Evolutionary conservation across 208 protist genomes (phyloP), one percentile per base, ranked within the genome.

Genomic region (Blastocrithidia nonstop): DNA sequence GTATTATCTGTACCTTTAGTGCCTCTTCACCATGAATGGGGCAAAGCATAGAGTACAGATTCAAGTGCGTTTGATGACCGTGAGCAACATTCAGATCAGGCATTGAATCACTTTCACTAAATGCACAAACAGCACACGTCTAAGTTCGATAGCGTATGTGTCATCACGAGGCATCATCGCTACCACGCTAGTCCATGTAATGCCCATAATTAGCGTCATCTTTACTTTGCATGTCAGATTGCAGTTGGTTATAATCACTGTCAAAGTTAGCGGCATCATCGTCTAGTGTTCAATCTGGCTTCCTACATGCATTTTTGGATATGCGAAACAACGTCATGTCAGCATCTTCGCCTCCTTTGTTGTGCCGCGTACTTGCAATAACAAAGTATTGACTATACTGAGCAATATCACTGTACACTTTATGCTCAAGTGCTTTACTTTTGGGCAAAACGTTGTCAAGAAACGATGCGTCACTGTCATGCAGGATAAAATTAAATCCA

Each of bases 261-360:
- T 71, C 61, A 19, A 57, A 64, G 0, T 44, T 48, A 13, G 73
- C 54, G 26, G 69, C 61, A 29, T 85, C 75, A 23, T 57, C 39
- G 16, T 74, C 74, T 0, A 45, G 27, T 1, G 20, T 47, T 36
- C 70, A 64, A 17, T 29, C 55, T 11, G 44, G 45, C 54, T 66
- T 71, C 17, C n/a, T n/a, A n/a, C n/a, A n/a, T n/a, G n/a, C n/a
- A n/a, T n/a, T n/a, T n/a, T n/a, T n/a, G n/a, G 82, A 87, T 8
- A 91, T 54, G n/a, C 87, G 81, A 38, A 94, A 94, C 1, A 94
- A 71, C 11, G 80, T 77, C 70, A 93, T 78, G 42, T 88, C 64
- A 0, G 71, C 46, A 48, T 93, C 83, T 61, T 94, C 87, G 33
- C 78, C 82, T 52, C 56, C 47, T 45, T 73, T 84, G 55, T 94